These are phyloP conservation scores for Saccharomycopsis oosterbeekiorum DNA, from an alignment of 805 yeast species.

Conservation along the genomic window DNA sequence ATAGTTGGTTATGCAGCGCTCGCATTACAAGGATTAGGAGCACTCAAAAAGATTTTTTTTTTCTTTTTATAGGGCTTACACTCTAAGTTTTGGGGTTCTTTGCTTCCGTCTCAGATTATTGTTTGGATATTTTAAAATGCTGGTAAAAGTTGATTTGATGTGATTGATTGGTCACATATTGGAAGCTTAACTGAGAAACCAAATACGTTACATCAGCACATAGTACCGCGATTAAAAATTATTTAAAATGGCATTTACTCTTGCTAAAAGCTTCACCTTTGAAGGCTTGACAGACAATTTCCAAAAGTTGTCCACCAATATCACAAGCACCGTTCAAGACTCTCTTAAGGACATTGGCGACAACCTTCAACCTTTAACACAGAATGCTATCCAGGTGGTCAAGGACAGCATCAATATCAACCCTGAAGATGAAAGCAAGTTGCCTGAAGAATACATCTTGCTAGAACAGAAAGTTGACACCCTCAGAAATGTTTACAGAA, in stretches of 20 bases:
- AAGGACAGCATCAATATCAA: slow-evolving; percentile 41
- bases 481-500: slow-evolving; percentile 48
- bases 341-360: slow-evolving; percentile 15
- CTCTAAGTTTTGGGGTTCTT: no score
- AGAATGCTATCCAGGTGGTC: slow-evolving; percentile 45
- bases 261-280: slow-evolving; percentile 15
- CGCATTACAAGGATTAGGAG: no score
- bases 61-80: no score
- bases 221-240: not conserved
- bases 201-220: no score
- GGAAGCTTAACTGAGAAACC: not conserved
- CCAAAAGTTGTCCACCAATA: slow-evolving; percentile 14
- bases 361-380: slow-evolving; percentile 17
- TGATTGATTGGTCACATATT: no score
- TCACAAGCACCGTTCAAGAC: slow-evolving; percentile 13
- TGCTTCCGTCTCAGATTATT: no score
- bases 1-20: not conserved
- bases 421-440: slow-evolving; percentile 56
- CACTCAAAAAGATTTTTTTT: no score
- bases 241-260: slow-evolving; percentile 15
- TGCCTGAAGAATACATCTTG: slow-evolving; percentile 62
- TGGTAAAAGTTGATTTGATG: no score
- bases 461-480: slow-evolving; percentile 61
- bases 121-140: no score
- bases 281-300: slow-evolving; percentile 16